A percentile compares a stretch with the other conserved stretches of the same genome.
phyloP scores from a whole-genome alignment of 257 asterid genomes.

The Salvia hispanica region DNA sequence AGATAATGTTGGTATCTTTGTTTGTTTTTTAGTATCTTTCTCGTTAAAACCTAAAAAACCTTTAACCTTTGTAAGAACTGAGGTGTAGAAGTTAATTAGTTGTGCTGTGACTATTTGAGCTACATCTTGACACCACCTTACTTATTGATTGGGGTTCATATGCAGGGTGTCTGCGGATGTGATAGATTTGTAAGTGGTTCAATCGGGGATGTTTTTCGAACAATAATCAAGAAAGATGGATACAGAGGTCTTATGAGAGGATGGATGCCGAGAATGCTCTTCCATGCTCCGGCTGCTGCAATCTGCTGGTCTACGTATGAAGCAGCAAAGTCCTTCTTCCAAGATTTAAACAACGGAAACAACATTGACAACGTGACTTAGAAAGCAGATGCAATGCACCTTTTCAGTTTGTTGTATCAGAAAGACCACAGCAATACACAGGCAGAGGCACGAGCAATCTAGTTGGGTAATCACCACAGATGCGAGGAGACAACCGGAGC shows the following conservation, averaged over 20 bases:
- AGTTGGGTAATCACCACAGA: conserved; percentile 20
- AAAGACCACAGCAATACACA: conserved; percentile 9
- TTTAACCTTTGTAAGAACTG: neutral
- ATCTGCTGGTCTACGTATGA: conserved; percentile 98
- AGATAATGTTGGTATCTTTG: neutral
- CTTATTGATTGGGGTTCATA: conserved; percentile 7
- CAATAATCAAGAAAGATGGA: conserved; percentile 83
- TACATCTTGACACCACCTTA: neutral
- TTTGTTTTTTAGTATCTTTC: neutral
- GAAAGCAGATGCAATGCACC: conserved; percentile 15
- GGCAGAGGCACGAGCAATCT: conserved; percentile 1
- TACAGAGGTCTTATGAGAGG: conserved; percentile 58
- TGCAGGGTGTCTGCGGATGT: conserved; percentile 96
- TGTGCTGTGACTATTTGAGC: neutral
- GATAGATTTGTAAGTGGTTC: conserved; percentile 80
- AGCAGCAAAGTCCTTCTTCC: conserved; percentile 81
- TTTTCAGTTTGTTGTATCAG: conserved; percentile 30
- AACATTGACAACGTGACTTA: conserved; percentile 39
- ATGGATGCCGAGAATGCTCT: conserved; percentile 61
- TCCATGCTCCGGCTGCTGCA: conserved; percentile 99
- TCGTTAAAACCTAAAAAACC: neutral
- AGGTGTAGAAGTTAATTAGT: neutral
- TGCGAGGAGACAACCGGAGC: conserved; percentile 27
- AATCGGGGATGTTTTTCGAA: conserved; percentile 66
- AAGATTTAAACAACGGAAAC: conserved; percentile 43